Evolutionary conservation across 1,139 yeast genomes (phyloP), one percentile per base, ranked within the genome.

Genomic region (Sporopachydermia cereana): DNA sequence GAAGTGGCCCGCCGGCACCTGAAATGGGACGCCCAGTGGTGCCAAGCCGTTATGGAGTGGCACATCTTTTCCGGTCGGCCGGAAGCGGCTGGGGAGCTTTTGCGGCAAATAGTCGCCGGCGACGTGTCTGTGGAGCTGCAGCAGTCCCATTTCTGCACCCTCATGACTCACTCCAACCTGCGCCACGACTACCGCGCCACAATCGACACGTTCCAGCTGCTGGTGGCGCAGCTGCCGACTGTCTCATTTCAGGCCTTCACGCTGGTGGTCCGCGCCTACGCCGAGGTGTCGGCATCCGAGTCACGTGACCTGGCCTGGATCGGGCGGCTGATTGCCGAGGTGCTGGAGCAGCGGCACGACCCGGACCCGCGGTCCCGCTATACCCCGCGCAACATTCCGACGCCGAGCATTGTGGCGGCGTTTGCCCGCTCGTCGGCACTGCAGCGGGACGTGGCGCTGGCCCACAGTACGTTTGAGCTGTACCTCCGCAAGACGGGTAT

Each of bases 1-100:
- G 43, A 43, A 24, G 44, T 46, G 20, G 23, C 44, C 3, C 25
- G 45, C 24, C 45, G 46, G 9, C 25, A 47, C 17, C 45, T 60
- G 18, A 43, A 24, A 1, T 51, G 53, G 2, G 63, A 59, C 43
- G 47, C 46, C 2, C 48, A 49, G 24, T 62, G 58, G 55, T 54
- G 51, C 36, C 47, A 55, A 1, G 50, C 54, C 7, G 25, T 55
- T 46, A 51, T 62, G 41, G 43, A 48, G 27, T 57, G 50, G 41
- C 48, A 54, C 16, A 43, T 51, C 12, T 48, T 48, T 14, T 34
- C 41, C 2, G 47, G 48, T 5, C 43, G 53, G 16, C 27, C 51
- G 18, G 45, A 41, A 2, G 18, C 45, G 27, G 61, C 59, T 2
- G 53, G 51, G 41, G 39, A 27, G 14, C 43, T 50, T 2, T 47